Evolutionary conservation across 176 grass and related monocot genomes (phyloP), one percentile per base, ranked within the genome.

Genomic region (Phragmites australis): DNA sequence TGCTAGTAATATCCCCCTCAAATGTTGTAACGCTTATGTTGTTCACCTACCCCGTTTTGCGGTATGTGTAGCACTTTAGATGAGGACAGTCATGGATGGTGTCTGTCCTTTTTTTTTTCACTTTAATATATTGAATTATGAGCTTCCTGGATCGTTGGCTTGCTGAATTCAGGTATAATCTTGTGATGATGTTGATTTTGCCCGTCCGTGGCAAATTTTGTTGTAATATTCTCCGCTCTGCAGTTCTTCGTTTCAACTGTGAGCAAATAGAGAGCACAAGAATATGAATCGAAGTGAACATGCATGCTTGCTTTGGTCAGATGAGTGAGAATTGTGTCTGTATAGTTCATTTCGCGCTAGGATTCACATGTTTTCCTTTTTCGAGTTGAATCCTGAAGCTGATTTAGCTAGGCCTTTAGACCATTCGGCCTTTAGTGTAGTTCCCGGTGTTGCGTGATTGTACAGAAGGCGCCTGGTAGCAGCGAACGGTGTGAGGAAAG

Each of bases 41-140:
- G 19, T 64, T 70, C 59, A n/a, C 75, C 25, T 52, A 18, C 52
- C 76, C 47, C 26, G 23, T 81, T 74, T 82, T 69, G 48, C 42
- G 16, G 71, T 89, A 75, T 64, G 55, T 85, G 82, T 81, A 77
- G 71, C 48, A 31, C 37, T 48, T 84, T 2, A 62, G 70, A 77
- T 56, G 72, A 56, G 72, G 80, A 81, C 82, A 61, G 68, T n/a
- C 65, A 66, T 64, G 76, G 76, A 65, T 63, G 42, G 60, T 74
- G 31, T 6, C 37, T 16, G 65, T 67, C 70, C 55, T 7, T 43
- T 59, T 70, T 40, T 66, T 78, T 78, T 87, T 67, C 31, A 68
- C 74, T 88, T 41, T 41, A 70, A 56, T 51, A 54, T 52, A 47
- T 42, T 52, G n/a, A 25, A 12, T n/a, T 78, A 34, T 32, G 57